Percentiles rank a stretch among this genome's conserved stretches.
These are phyloP conservation scores for Cladosporium cucumerinum DNA, from an alignment of 2,329 filamentous ascomycete genomes.

Conservation along the genomic window DNA sequence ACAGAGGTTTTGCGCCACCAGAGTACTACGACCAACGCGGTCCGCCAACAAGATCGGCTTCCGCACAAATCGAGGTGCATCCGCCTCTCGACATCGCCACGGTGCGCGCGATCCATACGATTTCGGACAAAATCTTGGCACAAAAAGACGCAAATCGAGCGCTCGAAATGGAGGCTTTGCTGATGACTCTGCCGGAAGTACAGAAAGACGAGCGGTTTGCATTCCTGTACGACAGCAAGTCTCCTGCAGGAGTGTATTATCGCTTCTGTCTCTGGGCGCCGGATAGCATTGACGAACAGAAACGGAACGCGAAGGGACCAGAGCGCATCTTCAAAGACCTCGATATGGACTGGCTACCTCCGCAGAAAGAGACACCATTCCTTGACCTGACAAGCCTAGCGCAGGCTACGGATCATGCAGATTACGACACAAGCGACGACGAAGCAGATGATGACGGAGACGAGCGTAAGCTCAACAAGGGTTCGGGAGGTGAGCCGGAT, in stretches of 20 bases:
- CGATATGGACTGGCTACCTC: constrained; percentile 72
- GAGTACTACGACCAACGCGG: constrained; percentile 64
- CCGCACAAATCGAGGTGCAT: constrained; percentile 48
- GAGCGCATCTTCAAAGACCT: constrained; percentile 64
- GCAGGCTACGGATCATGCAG: constrained; percentile 77
- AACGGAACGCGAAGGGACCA: constrained; percentile 37
- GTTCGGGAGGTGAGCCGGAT: constrained; percentile 40
- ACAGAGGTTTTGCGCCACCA: constrained; percentile 71
- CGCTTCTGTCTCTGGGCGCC: constrained; percentile 78
- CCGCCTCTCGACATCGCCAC: constrained; percentile 74
- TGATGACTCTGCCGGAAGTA: constrained; percentile 83
- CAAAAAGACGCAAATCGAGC: constrained; percentile 53
- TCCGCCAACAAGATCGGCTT: constrained; percentile 47
- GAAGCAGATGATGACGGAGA: constrained; percentile 63
- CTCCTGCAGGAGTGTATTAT: constrained; percentile 80
- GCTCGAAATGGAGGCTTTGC: constrained; percentile 81
- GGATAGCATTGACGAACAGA: constrained; percentile 41
- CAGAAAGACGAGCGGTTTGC: constrained; percentile 87
- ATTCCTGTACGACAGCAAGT: constrained; percentile 87
- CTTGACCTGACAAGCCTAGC: constrained; percentile 58
- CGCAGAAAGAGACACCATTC: constrained; percentile 69
- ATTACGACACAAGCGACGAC: constrained; percentile 84
- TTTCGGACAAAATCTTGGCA: constrained; percentile 73
- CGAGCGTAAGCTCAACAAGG: constrained; percentile 41
- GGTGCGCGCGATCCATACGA: constrained; percentile 80